These are phyloP conservation scores for Nothopassalora personata DNA, from an alignment of 2,329 filamentous ascomycete genomes.

Conservation along the genomic window DNA sequence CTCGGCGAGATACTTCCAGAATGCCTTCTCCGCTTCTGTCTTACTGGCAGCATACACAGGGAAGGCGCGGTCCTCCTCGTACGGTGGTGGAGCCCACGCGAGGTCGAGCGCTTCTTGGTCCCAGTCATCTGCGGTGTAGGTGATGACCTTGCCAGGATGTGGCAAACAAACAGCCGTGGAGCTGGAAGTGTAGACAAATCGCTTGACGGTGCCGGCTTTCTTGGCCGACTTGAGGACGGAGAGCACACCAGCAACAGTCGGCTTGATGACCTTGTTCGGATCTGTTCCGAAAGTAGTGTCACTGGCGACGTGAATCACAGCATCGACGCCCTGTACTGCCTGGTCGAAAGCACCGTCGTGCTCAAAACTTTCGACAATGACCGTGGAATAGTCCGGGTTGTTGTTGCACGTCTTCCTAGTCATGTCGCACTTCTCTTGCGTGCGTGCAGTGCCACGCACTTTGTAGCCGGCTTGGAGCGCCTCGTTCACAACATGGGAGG, in stretches of 20 bases:
- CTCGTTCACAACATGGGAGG: conserved; percentile 26
- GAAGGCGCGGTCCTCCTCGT: conserved; percentile 21
- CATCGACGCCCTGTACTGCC: conserved; percentile 38
- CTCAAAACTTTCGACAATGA: conserved; percentile 20
- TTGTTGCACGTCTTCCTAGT: conserved; percentile 21
- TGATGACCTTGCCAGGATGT: conserved; percentile 32
- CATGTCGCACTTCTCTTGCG: conserved; percentile 18
- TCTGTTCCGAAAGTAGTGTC: conserved; percentile 37
- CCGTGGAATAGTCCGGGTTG: conserved; percentile 18
- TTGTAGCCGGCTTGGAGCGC: conserved; percentile 27
- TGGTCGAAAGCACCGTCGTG: conserved; percentile 37
- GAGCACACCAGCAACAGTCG: conserved; percentile 29
- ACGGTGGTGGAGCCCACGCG: conserved; percentile 33
- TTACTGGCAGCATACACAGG: conserved; percentile 46
- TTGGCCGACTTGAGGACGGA: conserved; percentile 38
- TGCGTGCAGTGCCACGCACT: conserved; percentile 27
- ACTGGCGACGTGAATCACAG: conserved; percentile 45
- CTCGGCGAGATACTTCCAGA: conserved; percentile 45
- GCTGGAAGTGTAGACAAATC: conserved; percentile 43
- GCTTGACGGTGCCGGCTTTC: conserved; percentile 38
- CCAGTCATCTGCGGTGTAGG: conserved; percentile 29
- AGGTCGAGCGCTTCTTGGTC: conserved; percentile 28
- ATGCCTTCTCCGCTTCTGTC: conserved; percentile 41
- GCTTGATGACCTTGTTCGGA: conserved; percentile 41
- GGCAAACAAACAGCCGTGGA: conserved; percentile 35